Evolutionary conservation across 139 green algal genomes (phyloP), one percentile per base, ranked within the genome.

Genomic region (Parachlorella kessleri): DNA sequence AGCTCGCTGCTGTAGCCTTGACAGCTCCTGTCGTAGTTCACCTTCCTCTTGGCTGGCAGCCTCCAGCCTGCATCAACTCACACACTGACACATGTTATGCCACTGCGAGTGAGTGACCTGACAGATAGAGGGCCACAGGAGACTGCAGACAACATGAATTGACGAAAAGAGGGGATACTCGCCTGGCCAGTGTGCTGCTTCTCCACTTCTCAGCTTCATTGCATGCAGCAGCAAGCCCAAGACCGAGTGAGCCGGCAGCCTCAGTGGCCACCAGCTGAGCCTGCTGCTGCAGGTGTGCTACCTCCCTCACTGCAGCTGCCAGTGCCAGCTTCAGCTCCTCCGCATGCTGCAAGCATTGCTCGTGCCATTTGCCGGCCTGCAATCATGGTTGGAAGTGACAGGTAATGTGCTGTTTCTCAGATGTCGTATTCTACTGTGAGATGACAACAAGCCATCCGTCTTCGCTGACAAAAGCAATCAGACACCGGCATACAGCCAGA

Each of bases 261-360:
- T 41, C 75, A 1, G 75, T 42, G 0, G 75, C 75, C 1, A 41
- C 42, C 42, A 75, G 26, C 1, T 33, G 39, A 18, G 75, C 66
- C 28, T 75, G 66, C 35, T 73, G 48, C 64, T 69, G 48, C 66
- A 81, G 36, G 48, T 81, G 70, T 6, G 24, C 78, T 30, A 77
- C 39, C 66, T 84, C 78, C 21, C 78, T 55, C 23, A 55, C 53
- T 32, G 78, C 78, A 5, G 70, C 63, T 3, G 55, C 55, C 48
- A 84, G 78, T 4, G 36, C 54, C 32, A 84, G 78, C 32, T 54
- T 37, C 48, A 79, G 37, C 38, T 84, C 78, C 66, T 84, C 78
- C 4, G 14, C 64, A 23, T 84, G 78, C 48, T 37, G 70, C 59
- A 84, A 48, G 33, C 9, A 66, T 5, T 32, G 66, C 24, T 84